These are phyloP conservation scores for Fusarium udum DNA, from an alignment of 2,329 filamentous ascomycete genomes.

Conservation along the genomic window DNA sequence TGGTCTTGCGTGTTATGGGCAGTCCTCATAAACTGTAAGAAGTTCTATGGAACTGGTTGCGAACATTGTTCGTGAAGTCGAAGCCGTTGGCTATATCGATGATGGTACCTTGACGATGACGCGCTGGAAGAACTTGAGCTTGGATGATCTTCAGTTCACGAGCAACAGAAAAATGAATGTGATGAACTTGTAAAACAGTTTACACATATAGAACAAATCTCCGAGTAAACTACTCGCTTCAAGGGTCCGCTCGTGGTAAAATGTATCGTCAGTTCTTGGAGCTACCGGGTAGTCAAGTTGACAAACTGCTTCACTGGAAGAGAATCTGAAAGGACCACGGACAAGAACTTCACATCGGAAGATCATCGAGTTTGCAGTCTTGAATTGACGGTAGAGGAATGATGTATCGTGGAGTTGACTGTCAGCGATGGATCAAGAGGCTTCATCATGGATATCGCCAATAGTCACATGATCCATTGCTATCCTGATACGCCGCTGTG, in stretches of 20 bases:
- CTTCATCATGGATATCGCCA: accelerated
- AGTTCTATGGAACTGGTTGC: accelerated
- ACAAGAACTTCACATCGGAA: not conserved
- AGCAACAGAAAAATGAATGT: accelerated
- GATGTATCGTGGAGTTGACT: accelerated
- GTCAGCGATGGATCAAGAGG: not conserved
- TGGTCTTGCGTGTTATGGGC: accelerated
- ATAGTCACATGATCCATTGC: not conserved
- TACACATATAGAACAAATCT: accelerated
- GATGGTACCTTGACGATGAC: accelerated
- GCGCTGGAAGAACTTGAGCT: accelerated
- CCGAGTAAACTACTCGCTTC: not conserved
- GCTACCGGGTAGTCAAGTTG: not conserved
- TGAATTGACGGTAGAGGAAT: too few species aligned
- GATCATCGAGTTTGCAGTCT: not conserved
- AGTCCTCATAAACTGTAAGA: accelerated
- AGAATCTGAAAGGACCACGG: not conserved
- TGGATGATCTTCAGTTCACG: accelerated
- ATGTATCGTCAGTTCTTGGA: not conserved
- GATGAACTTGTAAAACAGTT: accelerated
- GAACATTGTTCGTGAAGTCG: too few species aligned
- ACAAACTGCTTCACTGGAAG: not conserved
- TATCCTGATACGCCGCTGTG: not conserved
- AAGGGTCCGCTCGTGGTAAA: accelerated
- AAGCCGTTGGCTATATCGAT: accelerated